Base-by-base conservation (phyloP, 139 green algal species). In the Raphidocelis subcapitata region DNA sequence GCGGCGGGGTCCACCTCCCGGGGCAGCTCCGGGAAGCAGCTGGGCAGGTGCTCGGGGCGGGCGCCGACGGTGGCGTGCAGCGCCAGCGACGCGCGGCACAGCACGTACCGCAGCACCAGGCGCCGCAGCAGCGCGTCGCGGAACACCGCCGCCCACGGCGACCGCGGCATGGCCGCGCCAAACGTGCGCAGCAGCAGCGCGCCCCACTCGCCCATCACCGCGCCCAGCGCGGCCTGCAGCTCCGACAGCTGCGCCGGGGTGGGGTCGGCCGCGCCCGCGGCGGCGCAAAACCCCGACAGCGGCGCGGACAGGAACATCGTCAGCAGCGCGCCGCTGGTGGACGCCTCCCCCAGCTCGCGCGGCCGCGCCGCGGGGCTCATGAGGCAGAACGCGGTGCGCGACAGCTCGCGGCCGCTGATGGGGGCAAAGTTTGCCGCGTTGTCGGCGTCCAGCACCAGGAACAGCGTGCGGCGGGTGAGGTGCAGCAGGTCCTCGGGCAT, bases 401-500 rank as follows among this genome's bases (percentile, higher is more conserved):
- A 32, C n/a, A 35, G 23, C 0, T 37, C 0, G 4, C 14, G 15
- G 26, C 33, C 21, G 18, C 15, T 49, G 12, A 3, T 3, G 15
- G 28, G n/a, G n/a, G n/a, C n/a, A n/a, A 84, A 84, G 31, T 21
- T 60, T 29, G 10, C 64, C 24, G 41, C 59, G 70, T 73, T 75
- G 60, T 91, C 79, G 16, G 62, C 77, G 73, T 92, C 86, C 21
- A 90, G 65, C 8, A 92, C 80, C 56, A 92, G 76, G 62, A 92
- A 73, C 51, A 91, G 64, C 32, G 71, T 85, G 28, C 82, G 68
- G 32, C 83, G 79, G 14, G 81, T 89, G 47, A 83, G 65, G 46
- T 79, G 77, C 56, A 91, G 56, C 51, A 92, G 67, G 64, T 92
- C 87, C 59, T 81, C 69, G 1, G 85, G 81, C 28, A 69, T 36